Conservation (phyloP, 2,329 filamentous ascomycete species). For the Calonectria pseudoreteaudii region DNA sequence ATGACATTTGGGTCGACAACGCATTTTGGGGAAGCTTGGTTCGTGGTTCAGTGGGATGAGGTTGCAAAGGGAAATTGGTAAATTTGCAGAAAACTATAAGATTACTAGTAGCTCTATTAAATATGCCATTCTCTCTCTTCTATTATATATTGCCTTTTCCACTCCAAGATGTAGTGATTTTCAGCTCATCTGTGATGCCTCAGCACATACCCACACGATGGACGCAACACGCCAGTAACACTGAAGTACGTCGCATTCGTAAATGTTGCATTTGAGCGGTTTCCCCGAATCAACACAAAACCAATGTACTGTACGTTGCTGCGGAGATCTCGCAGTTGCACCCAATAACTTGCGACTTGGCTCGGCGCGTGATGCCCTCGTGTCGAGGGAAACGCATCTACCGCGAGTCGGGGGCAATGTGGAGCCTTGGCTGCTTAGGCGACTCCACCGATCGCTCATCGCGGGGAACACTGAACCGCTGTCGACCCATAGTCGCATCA, state of each 20-base stretch:
- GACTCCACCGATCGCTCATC: conserved; percentile 9
- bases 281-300: background rate
- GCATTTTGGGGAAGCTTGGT: background rate
- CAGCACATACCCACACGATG: background rate
- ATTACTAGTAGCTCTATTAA: no score
- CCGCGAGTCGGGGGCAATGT: conserved; percentile 12
- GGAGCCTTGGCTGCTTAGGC: background rate
- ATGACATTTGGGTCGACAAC: background rate
- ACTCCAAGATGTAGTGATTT: background rate
- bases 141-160: background rate
- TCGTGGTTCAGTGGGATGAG: background rate
- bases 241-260: background rate
- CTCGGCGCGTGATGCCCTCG: conserved; percentile 14
- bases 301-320: background rate
- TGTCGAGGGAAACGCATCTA: conserved; percentile 3
- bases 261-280: background rate
- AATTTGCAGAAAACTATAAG: no score
- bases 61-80: background rate
- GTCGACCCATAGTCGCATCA: background rate
- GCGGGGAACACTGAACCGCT: background rate
- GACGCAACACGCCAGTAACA: background rate
- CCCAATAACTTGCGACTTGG: background rate
- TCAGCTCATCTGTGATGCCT: background rate
- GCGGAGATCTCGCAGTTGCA: background rate
- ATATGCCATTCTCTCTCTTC: background rate